These are phyloP conservation scores for Neovahlkampfia damariscottae DNA, from an alignment of 78 protist species.

Conservation along the genomic window DNA sequence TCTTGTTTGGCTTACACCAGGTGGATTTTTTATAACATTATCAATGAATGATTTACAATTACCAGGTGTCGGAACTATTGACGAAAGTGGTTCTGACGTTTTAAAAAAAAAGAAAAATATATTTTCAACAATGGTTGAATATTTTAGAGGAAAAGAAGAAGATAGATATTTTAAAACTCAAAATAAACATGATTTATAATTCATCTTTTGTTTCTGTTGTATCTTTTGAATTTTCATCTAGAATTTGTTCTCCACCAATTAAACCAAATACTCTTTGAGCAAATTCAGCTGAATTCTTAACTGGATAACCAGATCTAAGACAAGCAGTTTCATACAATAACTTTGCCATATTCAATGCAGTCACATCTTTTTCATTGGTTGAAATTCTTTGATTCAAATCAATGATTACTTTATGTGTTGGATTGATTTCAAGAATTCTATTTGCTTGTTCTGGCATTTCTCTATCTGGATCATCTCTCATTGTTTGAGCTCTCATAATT, in stretches of 20 bases:
- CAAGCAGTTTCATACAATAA: constrained; percentile 69
- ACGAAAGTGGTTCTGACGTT: no score
- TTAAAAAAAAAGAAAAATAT: no score
- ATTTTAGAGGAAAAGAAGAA: no score
- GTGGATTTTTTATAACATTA: neutral
- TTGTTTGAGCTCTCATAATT: constrained; percentile 81
- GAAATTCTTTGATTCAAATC: constrained; percentile 23
- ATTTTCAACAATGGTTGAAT: no score
- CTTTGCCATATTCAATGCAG: constrained; percentile 34
- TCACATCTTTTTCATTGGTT: constrained; percentile 36
- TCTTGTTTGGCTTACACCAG: neutral
- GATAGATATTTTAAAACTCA: no score
- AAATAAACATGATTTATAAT: no score
- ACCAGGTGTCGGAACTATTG: no score
- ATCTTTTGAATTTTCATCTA: neutral
- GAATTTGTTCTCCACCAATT: neutral
- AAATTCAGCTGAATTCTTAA: constrained; percentile 13
- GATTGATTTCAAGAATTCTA: constrained; percentile 78
- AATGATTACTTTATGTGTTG: constrained; percentile 67
- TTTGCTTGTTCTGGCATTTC: neutral
- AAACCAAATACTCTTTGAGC: neutral
- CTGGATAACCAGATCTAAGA: constrained; percentile 19
- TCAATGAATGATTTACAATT: neutral
- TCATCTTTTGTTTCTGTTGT: neutral
- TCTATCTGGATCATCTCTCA: constrained; percentile 3